These are phyloP conservation scores for Xylaria venustula DNA, from an alignment of 495 filamentous ascomycete species.

Conservation along the genomic window DNA sequence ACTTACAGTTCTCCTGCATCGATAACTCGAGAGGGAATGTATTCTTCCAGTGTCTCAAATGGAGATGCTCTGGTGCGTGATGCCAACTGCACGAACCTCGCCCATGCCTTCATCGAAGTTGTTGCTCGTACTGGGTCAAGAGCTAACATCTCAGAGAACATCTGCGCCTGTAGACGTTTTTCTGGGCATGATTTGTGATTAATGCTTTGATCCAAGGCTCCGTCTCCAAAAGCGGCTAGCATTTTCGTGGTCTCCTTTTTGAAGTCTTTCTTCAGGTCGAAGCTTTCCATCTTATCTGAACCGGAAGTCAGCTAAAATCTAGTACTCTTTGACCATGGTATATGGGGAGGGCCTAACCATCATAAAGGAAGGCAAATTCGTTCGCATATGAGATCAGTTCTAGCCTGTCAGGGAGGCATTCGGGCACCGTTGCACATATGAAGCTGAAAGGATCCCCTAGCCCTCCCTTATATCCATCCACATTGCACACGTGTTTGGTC, in stretches of 20 bases:
- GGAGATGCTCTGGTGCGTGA: background rate
- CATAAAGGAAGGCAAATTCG: slow-evolving; percentile 44
- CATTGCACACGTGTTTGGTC: slow-evolving; percentile 25
- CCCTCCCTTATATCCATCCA: slow-evolving; percentile 24
- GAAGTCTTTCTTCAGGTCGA: slow-evolving; percentile 5
- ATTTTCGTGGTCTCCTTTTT: slow-evolving; percentile 2
- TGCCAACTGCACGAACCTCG: slow-evolving; percentile 15
- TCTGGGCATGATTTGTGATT: slow-evolving; percentile 2
- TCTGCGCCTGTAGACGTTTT: slow-evolving; percentile 13
- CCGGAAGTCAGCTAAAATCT: background rate
- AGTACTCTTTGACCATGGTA: background rate
- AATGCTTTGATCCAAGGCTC: background rate
- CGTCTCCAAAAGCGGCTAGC: slow-evolving; percentile 3
- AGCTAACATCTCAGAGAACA: slow-evolving; percentile 24
- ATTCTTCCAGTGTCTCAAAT: slow-evolving; percentile 13
- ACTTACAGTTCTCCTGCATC: slow-evolving; percentile 14
- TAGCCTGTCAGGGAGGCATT: slow-evolving; percentile 42
- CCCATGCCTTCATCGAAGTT: slow-evolving; percentile 24
- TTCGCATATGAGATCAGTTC: slow-evolving; percentile 42
- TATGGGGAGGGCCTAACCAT: slow-evolving; percentile 25
- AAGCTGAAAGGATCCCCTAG: slow-evolving; percentile 25
- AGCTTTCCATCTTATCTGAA: slow-evolving; percentile 6
- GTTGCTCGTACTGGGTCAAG: slow-evolving; percentile 22
- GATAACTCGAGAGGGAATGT: slow-evolving; percentile 9
- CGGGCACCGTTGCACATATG: slow-evolving; percentile 28